Evolutionary conservation across 1,284 basidiomycete genomes (phyloP).

Genomic region (Heterobasidion occidentale): DNA sequence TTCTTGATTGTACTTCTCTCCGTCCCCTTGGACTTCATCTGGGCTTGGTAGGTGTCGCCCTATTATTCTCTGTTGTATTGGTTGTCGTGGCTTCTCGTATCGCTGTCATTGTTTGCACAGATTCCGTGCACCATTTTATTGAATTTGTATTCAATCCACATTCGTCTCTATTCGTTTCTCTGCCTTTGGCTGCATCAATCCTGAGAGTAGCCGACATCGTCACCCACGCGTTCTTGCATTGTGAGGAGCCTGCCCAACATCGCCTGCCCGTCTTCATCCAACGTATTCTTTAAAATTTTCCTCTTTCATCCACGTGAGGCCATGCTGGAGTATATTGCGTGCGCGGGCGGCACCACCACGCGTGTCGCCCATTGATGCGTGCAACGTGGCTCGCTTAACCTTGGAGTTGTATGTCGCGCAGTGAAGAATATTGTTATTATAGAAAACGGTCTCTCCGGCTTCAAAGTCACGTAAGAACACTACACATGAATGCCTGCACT

Average conservation of each 20-base stretch:
- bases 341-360: slow-evolving; percentile 60
- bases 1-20: background rate
- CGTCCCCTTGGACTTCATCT: background rate
- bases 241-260: slow-evolving; percentile 59
- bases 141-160: background rate
- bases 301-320: slow-evolving; percentile 67
- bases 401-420: slow-evolving; percentile 57
- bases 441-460: slow-evolving; percentile 75
- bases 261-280: slow-evolving; percentile 39
- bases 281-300: slow-evolving; percentile 38
- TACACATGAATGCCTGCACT: background rate
- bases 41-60: background rate
- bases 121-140: background rate
- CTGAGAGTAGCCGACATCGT: slow-evolving; percentile 46
- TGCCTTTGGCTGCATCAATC: slow-evolving; percentile 12
- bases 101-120: background rate
- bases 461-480: background rate
- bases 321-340: slow-evolving; percentile 77
- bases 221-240: slow-evolving; percentile 40
- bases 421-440: slow-evolving; percentile 78
- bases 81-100: slow-evolving; percentile 1
- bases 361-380: slow-evolving; percentile 64
- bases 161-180: background rate
- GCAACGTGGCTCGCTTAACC: slow-evolving; percentile 59
- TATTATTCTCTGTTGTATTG: background rate